A percentile compares a stretch with the other conserved stretches of the same genome.
phyloP scores from a whole-genome alignment of 768 basidiomycete species.

The Panaeolus cyanescens region DNA sequence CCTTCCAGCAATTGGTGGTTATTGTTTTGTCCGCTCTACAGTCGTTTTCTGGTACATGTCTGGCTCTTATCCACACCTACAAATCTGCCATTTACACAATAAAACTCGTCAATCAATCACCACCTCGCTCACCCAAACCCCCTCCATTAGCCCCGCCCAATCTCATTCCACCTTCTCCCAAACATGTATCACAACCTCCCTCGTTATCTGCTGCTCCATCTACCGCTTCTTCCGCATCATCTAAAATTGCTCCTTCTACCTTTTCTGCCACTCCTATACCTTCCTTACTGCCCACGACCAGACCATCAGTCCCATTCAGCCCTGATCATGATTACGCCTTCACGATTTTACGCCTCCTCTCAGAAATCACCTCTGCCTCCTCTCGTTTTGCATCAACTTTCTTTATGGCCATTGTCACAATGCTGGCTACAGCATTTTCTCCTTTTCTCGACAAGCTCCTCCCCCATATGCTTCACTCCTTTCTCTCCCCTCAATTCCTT shows the following conservation, averaged over 20 bases:
- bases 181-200: constrained; percentile 1
- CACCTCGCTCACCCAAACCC: constrained; percentile 22
- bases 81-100: constrained; percentile 65
- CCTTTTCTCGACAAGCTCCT: constrained; percentile 73
- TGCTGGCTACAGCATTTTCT: constrained; percentile 36
- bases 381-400: constrained; percentile 50
- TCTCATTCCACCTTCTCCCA: constrained; percentile 9
- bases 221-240: constrained; percentile 15
- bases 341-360: constrained; percentile 45
- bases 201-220: constrained; percentile 18
- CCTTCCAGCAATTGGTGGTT: constrained; percentile 61
- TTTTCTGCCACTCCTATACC: constrained; percentile 15
- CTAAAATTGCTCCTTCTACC: constrained; percentile 10
- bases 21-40: constrained; percentile 76
- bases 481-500: constrained; percentile 55
- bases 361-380: constrained; percentile 47
- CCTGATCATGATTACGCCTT: constrained; percentile 30
- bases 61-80: constrained; percentile 69
- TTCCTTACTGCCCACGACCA: neutral
- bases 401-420: constrained; percentile 44
- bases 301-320: neutral
- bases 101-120: constrained; percentile 60
- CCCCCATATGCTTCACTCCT: constrained; percentile 61
- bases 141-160: constrained; percentile 8
- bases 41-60: constrained; percentile 65